These are phyloP conservation scores for Salix exigua DNA, from an alignment of 345 rosid genomes.

Conservation along the genomic window DNA sequence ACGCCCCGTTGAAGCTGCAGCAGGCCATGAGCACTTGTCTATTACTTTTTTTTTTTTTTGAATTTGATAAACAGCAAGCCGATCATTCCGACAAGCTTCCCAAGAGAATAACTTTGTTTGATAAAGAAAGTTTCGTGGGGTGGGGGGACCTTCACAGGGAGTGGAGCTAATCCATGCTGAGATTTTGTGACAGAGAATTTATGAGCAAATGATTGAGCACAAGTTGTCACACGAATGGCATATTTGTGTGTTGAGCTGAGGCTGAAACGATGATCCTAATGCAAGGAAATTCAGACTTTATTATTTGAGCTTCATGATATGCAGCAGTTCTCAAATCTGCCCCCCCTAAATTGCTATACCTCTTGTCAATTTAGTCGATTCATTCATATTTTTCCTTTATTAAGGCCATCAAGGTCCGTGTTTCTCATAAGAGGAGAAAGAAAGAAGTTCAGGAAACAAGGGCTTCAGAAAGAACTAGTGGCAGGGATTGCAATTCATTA, in stretches of 20 bases:
- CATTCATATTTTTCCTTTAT: background rate
- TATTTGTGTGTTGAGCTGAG: background rate
- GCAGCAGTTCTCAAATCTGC: background rate
- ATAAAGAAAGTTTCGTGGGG: background rate
- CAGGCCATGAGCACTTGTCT: too few species aligned
- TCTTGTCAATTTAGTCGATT: background rate
- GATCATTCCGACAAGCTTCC: background rate
- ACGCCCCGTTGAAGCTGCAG: too few species aligned
- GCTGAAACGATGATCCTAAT: background rate
- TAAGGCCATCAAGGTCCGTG: background rate
- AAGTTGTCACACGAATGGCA: background rate
- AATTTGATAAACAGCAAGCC: background rate
- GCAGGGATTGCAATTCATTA: background rate
- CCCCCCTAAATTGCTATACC: background rate
- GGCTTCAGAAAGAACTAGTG: background rate
- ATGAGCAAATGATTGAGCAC: background rate
- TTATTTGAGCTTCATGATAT: background rate
- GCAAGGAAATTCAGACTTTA: background rate
- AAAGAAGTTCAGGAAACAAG: too few species aligned
- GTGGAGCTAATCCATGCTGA: background rate
- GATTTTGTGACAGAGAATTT: background rate
- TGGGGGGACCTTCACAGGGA: background rate
- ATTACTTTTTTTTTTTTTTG: too few species aligned
- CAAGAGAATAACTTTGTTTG: background rate
- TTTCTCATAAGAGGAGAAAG: too few species aligned